Percentiles rank a stretch among this genome's conserved stretches.
Evolutionary conservation across 768 basidiomycete species (phyloP).

Genomic region (Postia placenta): DNA sequence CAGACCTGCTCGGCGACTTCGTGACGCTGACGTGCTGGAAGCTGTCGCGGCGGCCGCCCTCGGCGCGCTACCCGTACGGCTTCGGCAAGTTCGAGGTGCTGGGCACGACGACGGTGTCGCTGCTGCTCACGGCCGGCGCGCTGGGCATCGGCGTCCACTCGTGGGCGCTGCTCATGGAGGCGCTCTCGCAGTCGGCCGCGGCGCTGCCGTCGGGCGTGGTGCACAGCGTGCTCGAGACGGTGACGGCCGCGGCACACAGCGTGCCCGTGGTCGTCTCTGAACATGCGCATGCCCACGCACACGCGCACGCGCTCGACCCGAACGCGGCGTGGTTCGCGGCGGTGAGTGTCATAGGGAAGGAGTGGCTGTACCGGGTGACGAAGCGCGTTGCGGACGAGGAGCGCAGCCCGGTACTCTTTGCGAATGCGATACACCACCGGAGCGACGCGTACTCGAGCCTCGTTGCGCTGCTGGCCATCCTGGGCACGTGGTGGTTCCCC

Average conservation of each 20-base stretch:
- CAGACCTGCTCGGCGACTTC: constrained; percentile 85
- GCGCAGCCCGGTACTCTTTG: constrained; percentile 83
- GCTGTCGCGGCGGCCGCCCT: constrained; percentile 76
- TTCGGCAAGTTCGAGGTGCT: constrained; percentile 94
- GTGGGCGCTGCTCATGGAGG: constrained; percentile 72
- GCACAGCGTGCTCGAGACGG: constrained; percentile 54
- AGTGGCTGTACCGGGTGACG: constrained; percentile 89
- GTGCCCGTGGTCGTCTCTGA: constrained; percentile 33
- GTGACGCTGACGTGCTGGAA: constrained; percentile 89
- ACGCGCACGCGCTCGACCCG: constrained; percentile 63
- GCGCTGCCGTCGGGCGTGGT: constrained; percentile 58
- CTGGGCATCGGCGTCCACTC: constrained; percentile 88
- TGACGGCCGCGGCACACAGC: constrained; percentile 50
- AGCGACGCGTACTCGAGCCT: constrained; percentile 92
- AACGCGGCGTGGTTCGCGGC: constrained; percentile 98
- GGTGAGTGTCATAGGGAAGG: constrained; percentile 74
- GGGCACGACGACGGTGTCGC: constrained; percentile 85
- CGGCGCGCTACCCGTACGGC: constrained; percentile 76
- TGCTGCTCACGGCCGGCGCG: constrained; percentile 81
- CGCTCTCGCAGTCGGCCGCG: constrained; percentile 60
- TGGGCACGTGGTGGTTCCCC: constrained; percentile 85
- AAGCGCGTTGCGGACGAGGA: constrained; percentile 88
- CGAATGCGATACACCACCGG: constrained; percentile 98
- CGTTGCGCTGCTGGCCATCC: constrained; percentile 88
- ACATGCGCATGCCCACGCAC: constrained; percentile 44